Evolutionary conservation across 2,329 filamentous ascomycete genomes (phyloP), one percentile per base, ranked within the genome.

Genomic region (Alternaria novae-zelandiae): DNA sequence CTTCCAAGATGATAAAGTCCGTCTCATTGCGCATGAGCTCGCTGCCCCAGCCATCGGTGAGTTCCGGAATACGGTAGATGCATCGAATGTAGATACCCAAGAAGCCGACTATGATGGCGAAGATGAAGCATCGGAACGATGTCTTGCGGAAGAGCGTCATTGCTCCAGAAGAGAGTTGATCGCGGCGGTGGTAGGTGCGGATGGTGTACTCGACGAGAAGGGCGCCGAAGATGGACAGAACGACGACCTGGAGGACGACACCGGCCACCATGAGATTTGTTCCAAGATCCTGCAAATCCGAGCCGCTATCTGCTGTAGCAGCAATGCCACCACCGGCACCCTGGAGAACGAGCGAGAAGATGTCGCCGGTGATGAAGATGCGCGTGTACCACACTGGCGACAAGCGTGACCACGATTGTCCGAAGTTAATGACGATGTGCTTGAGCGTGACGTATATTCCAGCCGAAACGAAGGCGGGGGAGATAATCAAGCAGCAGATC

Each of bases 281-380:
- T 5, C 87, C 86, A 2, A 81, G 71, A 41, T 85, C 76, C n/a
- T 70, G 68, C 11, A 70, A 46, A 9, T 81, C 76, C n/a, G 83
- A 71, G 2, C 76, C 72, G 4, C 66, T 63, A 13, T 82, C 78
- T 1, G 85, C 85, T 0, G 83, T 83, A 0, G 87, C 86, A 2
- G 88, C 86, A 49, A 88, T 80, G 54, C 83, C 87, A 60, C 88
- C 87, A 12, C 87, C 87, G 8, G 82, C 82, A 5, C 86, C 86
- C 74, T 90, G 88, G 5, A 89, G 77, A 12, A 87, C 66, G n/a
- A 90, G 82, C n/a, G 84, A 86, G 57, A 87, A 69, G 45, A 89
- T 67, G 67, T 90, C 88, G 70, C 85, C 87, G n/a, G 79, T 72
- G 66, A 89, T 86, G 77, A 90, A 90, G 63, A 89, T 83, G 74